Evolutionary conservation across 129 eudicot species (phyloP), one percentile per base, ranked within the genome.

Genomic region (Flaveria trinervia): DNA sequence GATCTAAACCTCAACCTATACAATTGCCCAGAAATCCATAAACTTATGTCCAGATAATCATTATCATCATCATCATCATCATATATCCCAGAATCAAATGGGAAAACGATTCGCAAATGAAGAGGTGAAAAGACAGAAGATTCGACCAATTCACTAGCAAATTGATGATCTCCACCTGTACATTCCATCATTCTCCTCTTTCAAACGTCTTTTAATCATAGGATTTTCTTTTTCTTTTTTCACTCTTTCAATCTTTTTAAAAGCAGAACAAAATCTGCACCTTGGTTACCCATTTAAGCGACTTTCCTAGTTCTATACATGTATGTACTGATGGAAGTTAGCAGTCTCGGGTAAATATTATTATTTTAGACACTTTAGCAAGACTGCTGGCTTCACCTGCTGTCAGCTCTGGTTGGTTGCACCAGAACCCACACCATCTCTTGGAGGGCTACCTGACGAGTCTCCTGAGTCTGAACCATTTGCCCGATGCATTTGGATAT

Each of bases 381-480:
- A 54, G 83, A 71, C 89, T 80, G 85, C 83, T 48, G 78, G 66
- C 69, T 80, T 67, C 62, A 65, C 49, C 69, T 64, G 48, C 77
- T 82, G 82, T 82, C 77, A 83, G 77, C 85, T 74, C 59, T 83
- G 80, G 49, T 83, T 81, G 1, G 12, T 52, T 30, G 65, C 48
- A 17, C 76, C 65, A 68, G 73, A 83, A 44, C 76, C 79, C 41
- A 78, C 71, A 80, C 83, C 86, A 36, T 70, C 88, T 26, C 80
- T 86, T 28, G 72, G 76, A 55, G 82, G 80, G 79, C 79, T 85
- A 43, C 77, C 86, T 15, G 79, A 65, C 20, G 88, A 76, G 54
- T 85, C 85, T 9, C 73, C 88, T 0, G 81, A 80, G 36, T 79
- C 89, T 68, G 85, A 85, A 49, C 78, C 90, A 74, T 85, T 82